Conservation (phyloP, 2,329 filamentous ascomycete genomes). For the Emergomyces pasteurianus region DNA sequence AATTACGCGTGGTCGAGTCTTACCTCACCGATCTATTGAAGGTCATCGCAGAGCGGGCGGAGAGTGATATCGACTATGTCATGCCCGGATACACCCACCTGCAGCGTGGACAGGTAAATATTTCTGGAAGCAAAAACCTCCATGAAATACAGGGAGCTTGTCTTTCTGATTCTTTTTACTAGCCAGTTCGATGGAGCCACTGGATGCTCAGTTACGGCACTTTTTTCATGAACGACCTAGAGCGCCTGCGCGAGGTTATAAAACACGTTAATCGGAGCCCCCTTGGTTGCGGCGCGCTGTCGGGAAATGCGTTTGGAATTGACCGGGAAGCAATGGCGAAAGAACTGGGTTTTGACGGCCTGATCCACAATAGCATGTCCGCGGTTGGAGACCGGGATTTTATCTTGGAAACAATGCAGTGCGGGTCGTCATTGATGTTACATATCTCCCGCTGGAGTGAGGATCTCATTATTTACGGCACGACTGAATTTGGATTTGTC, state of each 20-base stretch:
- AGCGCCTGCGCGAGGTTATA: slow-evolving; percentile 62
- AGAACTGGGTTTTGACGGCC: slow-evolving; percentile 66
- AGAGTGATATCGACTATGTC: slow-evolving; percentile 60
- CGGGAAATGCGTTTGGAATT: slow-evolving; percentile 71
- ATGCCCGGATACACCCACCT: slow-evolving; percentile 88
- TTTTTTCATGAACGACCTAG: slow-evolving; percentile 60
- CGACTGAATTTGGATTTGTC: slow-evolving; percentile 65
- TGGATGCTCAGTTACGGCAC: slow-evolving; percentile 67
- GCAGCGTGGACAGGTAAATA: slow-evolving; percentile 34
- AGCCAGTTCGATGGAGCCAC: slow-evolving; percentile 70
- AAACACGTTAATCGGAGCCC: slow-evolving; percentile 61
- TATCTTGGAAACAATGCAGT: slow-evolving; percentile 68
- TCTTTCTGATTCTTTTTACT: background rate
- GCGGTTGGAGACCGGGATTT: slow-evolving; percentile 71
- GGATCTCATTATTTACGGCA: slow-evolving; percentile 74
- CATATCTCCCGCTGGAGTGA: slow-evolving; percentile 73
- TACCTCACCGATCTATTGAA: slow-evolving; percentile 58
- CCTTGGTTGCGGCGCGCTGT: slow-evolving; percentile 64
- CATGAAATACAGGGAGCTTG: too few relatives aligned
- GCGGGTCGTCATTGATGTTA: slow-evolving; percentile 64
- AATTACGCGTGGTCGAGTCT: slow-evolving; percentile 56
- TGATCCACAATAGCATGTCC: slow-evolving; percentile 67
- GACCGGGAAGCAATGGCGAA: slow-evolving; percentile 66
- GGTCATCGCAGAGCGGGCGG: slow-evolving; percentile 57
- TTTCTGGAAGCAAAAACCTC: background rate